These are phyloP conservation scores for Cucurbita ficifolia DNA, from an alignment of 306 rosid genomes.

Conservation along the genomic window DNA sequence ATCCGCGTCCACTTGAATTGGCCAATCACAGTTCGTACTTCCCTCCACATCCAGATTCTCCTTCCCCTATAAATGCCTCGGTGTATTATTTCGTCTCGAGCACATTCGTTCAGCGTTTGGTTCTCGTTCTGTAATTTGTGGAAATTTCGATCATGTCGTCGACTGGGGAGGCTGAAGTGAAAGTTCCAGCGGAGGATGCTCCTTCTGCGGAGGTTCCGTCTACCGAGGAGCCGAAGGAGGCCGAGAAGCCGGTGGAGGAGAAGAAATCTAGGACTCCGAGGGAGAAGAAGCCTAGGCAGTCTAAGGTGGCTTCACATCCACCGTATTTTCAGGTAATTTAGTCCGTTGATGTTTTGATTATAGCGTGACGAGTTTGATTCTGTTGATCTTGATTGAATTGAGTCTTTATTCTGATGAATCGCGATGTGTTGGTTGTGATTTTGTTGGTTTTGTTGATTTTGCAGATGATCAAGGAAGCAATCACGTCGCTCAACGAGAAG, in stretches of 20 bases:
- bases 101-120: not conserved
- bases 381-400: not conserved
- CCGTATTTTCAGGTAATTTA: slow-evolving; percentile 61
- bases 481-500: slow-evolving; percentile 51
- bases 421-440: not conserved
- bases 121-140: not conserved
- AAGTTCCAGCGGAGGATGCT: slow-evolving; percentile 13
- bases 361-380: not conserved
- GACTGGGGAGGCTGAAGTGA: slow-evolving; percentile 16
- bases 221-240: slow-evolving; percentile 20
- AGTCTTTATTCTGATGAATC: not conserved
- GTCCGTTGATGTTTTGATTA: not conserved
- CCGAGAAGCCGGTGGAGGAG: slow-evolving; percentile 27
- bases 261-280: slow-evolving; percentile 33
- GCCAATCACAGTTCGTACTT: slow-evolving; percentile 23
- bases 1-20: slow-evolving; percentile 2
- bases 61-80: slow-evolving; percentile 12
- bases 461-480: slow-evolving; percentile 82
- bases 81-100: not conserved
- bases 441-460: too few relatives aligned
- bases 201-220: slow-evolving; percentile 18
- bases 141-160: slow-evolving; percentile 25
- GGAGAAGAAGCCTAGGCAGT: slow-evolving; percentile 40
- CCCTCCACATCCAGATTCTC: slow-evolving; percentile 11
- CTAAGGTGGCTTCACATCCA: slow-evolving; percentile 58